These are phyloP conservation scores for Stylonectria norvegica DNA, from an alignment of 2,329 filamentous ascomycete species.

Conservation along the genomic window DNA sequence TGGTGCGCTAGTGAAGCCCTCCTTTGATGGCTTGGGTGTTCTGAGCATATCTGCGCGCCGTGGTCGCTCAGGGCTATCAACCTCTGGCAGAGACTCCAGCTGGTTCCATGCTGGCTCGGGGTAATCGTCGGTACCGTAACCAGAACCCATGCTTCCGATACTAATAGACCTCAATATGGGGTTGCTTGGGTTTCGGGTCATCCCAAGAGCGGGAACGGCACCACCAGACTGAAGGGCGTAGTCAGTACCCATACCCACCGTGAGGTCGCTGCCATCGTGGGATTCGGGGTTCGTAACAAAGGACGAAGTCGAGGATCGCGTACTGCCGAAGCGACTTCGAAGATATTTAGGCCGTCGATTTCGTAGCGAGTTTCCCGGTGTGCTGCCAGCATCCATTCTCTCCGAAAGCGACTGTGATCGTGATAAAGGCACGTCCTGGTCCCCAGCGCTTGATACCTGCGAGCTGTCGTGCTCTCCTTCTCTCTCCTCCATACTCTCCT, in stretches of 20 bases:
- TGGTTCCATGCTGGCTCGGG: slow-evolving; percentile 44
- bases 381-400: slow-evolving; percentile 43
- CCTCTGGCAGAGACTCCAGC: slow-evolving; percentile 49
- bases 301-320: slow-evolving; percentile 60
- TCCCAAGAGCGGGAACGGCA: slow-evolving; percentile 56
- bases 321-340: slow-evolving; percentile 54
- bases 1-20: slow-evolving; percentile 56
- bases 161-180: slow-evolving; percentile 73
- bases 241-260: slow-evolving; percentile 65
- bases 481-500: slow-evolving; percentile 19
- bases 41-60: slow-evolving; percentile 50
- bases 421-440: slow-evolving; percentile 28
- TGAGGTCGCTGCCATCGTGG: slow-evolving; percentile 67
- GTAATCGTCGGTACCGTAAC: slow-evolving; percentile 55
- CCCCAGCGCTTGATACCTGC: slow-evolving; percentile 28
- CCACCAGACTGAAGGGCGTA: slow-evolving; percentile 81
- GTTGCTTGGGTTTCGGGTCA: slow-evolving; percentile 50
- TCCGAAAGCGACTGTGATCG: slow-evolving; percentile 33
- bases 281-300: slow-evolving; percentile 52
- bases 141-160: slow-evolving; percentile 82
- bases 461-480: slow-evolving; percentile 27
- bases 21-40: slow-evolving; percentile 65
- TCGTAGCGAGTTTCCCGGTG: slow-evolving; percentile 45
- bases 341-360: slow-evolving; percentile 55
- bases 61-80: slow-evolving; percentile 40